Evolutionary conservation across 169 alveolate genomes (phyloP).

Genomic region (Ophryocystis elektroscirrha): DNA sequence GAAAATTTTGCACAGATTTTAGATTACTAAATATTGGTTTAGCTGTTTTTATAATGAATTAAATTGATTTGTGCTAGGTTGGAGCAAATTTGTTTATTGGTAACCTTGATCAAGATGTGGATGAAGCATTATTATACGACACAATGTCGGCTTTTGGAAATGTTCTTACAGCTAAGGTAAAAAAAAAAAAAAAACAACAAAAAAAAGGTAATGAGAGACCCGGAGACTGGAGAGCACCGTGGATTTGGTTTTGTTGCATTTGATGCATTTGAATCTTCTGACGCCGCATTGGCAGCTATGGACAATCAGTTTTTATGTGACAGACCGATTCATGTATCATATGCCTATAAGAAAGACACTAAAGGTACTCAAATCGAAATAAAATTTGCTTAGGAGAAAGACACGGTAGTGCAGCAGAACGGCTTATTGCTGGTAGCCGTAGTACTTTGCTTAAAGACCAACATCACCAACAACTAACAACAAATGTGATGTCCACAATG

Average conservation of each 20-base stretch:
- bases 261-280: constrained; percentile 92
- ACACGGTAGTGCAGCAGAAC: constrained; percentile 66
- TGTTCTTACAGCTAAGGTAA: constrained; percentile 38
- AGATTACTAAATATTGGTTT: too few relatives aligned
- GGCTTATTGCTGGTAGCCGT: constrained; percentile 58
- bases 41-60: background rate
- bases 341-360: constrained; percentile 88
- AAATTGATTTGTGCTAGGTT: constrained; percentile 11
- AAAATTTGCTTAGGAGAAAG: constrained; percentile 38
- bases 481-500: background rate
- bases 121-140: constrained; percentile 78
- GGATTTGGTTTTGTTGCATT: constrained; percentile 85
- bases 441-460: background rate
- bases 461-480: background rate
- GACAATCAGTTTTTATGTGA: constrained; percentile 79
- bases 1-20: too few relatives aligned
- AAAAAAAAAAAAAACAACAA: too few relatives aligned
- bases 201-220: constrained; percentile 78
- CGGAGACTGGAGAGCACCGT: constrained; percentile 64
- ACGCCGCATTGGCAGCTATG: constrained; percentile 87
- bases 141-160: constrained; percentile 89
- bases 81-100: constrained; percentile 98
- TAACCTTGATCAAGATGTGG: constrained; percentile 82
- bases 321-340: constrained; percentile 81
- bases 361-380: constrained; percentile 27